phyloP scores from a whole-genome alignment of 768 basidiomycete genomes.

The Podaxis sp. region DNA sequence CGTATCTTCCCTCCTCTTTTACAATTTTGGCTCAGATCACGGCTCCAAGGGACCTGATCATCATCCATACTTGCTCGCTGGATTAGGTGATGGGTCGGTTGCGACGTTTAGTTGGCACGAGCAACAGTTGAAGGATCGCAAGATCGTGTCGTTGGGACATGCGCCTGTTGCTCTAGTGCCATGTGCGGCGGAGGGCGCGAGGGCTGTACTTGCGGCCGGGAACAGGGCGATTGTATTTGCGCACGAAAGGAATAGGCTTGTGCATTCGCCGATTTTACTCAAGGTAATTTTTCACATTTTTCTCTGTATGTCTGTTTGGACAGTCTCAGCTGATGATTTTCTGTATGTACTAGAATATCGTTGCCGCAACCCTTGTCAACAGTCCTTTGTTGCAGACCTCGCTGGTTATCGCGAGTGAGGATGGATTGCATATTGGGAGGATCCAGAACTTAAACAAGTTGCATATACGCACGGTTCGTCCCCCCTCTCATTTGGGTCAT shows the following conservation, averaged over 20 bases:
- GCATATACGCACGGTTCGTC: constrained; percentile 72
- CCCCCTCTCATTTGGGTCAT: background rate
- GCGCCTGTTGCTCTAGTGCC: constrained; percentile 62
- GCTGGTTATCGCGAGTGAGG: constrained; percentile 55
- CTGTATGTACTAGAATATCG: constrained; percentile 40
- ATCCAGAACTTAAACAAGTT: constrained; percentile 71
- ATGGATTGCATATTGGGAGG: constrained; percentile 60
- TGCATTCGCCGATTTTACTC: constrained; percentile 68
- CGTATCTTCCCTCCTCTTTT: constrained; percentile 47
- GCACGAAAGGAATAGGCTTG: constrained; percentile 61
- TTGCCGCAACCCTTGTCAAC: constrained; percentile 50
- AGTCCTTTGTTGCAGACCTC: constrained; percentile 46
- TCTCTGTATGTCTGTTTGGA: background rate
- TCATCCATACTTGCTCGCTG: constrained; percentile 63
- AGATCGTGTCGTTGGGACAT: constrained; percentile 61
- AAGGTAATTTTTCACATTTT: constrained; percentile 40
- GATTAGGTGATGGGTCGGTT: constrained; percentile 74
- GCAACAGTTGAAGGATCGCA: constrained; percentile 44
- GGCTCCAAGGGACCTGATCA: constrained; percentile 31
- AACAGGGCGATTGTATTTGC: constrained; percentile 68
- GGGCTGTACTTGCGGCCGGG: constrained; percentile 68
- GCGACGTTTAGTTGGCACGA: constrained; percentile 52
- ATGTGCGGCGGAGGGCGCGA: constrained; percentile 51
- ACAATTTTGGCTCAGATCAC: constrained; percentile 54
- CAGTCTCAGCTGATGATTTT: background rate